A percentile compares a stretch with the other conserved stretches of the same genome.
These are phyloP conservation scores for Trichoderma parareesei DNA, from an alignment of 495 filamentous ascomycete genomes.

Conservation along the genomic window DNA sequence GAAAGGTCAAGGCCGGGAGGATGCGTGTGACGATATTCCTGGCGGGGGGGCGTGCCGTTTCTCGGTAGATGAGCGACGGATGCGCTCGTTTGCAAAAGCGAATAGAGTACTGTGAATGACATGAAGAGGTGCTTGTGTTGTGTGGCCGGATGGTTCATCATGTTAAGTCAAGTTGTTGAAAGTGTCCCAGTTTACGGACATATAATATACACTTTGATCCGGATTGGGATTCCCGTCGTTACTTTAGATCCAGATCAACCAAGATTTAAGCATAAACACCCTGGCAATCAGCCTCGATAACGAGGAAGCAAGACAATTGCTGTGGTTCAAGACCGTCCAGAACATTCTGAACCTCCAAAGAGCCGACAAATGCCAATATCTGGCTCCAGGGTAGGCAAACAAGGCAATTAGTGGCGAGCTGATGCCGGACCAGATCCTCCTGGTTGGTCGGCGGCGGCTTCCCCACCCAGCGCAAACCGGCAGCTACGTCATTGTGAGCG, in stretches of 20 bases:
- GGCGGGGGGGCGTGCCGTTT: background rate
- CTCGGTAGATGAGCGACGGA: constrained; percentile 1
- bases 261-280: too few species aligned
- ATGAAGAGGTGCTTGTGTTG: too few species aligned
- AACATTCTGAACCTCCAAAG: too few species aligned
- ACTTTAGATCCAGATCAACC: too few species aligned
- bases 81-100: constrained; percentile 1
- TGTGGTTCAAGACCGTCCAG: too few species aligned
- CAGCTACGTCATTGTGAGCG: constrained; percentile 6
- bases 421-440: background rate
- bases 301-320: too few species aligned
- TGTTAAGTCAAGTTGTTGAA: too few species aligned
- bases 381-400: background rate
- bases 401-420: background rate
- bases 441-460: background rate
- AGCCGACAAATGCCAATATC: background rate
- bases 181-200: too few species aligned
- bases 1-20: constrained; percentile 3
- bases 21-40: background rate
- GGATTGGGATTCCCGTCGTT: too few species aligned
- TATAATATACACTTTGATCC: too few species aligned
- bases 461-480: background rate
- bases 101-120: background rate
- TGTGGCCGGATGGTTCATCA: too few species aligned
- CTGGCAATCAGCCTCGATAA: too few species aligned